A percentile compares a stretch with the other conserved stretches of the same genome.
Conservation (phyloP, 2,329 filamentous ascomycete species). For the Epicoccum nigrum region DNA sequence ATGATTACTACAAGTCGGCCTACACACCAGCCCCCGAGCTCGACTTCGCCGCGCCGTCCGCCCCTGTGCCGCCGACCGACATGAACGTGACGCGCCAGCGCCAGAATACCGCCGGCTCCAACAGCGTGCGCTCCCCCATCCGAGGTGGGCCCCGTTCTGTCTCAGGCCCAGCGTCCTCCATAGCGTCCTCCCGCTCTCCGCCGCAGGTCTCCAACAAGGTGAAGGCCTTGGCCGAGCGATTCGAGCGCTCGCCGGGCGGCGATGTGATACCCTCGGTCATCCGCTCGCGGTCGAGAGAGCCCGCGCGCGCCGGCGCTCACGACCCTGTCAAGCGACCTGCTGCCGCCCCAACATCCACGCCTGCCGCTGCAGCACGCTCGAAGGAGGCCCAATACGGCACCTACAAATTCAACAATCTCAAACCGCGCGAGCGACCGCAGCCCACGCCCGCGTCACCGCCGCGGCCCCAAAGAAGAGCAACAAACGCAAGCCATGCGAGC, state of each 20-base stretch:
- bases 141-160: constrained; percentile 36
- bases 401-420: constrained; percentile 46
- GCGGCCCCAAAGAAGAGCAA: constrained; percentile 31
- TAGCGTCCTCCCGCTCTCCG: constrained; percentile 27
- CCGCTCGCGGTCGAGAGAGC: constrained; percentile 30
- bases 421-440: constrained; percentile 44
- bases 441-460: constrained; percentile 40
- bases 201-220: constrained; percentile 41
- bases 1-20: constrained; percentile 41
- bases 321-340: constrained; percentile 21
- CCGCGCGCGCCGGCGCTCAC: constrained; percentile 21
- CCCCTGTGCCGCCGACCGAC: constrained; percentile 15
- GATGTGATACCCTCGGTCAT: constrained; percentile 27
- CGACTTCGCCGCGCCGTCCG: constrained; percentile 19
- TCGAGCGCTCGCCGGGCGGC: constrained; percentile 41
- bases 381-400: constrained; percentile 42
- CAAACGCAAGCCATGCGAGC: constrained; percentile 25
- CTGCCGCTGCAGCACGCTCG: constrained; percentile 33
- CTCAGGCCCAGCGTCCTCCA: constrained; percentile 39
- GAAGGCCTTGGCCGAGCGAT: constrained; percentile 45
- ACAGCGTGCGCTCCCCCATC: constrained; percentile 32
- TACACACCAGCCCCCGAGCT: constrained; percentile 22
- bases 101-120: constrained; percentile 31
- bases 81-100: constrained; percentile 35
- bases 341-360: constrained; percentile 33